Evolutionary conservation across 495 filamentous ascomycete species (phyloP).

Genomic region (Talaromyces ruber): DNA sequence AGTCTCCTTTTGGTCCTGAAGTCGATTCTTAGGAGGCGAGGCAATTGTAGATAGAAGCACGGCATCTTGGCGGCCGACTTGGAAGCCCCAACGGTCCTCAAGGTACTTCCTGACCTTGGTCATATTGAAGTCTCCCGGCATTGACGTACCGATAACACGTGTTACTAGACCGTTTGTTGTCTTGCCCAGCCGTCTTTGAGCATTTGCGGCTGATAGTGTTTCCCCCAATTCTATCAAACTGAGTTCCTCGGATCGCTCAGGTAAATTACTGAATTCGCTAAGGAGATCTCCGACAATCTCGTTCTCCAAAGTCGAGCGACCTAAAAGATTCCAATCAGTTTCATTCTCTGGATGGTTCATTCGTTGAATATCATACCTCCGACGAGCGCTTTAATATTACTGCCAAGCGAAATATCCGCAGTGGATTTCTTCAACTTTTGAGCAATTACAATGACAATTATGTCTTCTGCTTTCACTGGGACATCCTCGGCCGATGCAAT

Average conservation of each 20-base stretch:
- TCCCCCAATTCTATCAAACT: neutral
- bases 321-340: neutral
- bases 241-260: neutral
- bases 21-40: conserved; percentile 78
- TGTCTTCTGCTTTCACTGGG: neutral
- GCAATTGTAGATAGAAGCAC: conserved; percentile 83
- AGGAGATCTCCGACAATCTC: neutral
- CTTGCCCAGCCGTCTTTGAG: neutral
- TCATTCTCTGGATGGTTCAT: neutral
- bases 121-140: conserved; percentile 99
- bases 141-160: conserved; percentile 66
- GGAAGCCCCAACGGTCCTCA: conserved; percentile 87
- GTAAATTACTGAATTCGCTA: neutral
- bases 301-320: neutral
- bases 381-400: conserved; percentile 98
- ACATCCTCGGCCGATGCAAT: neutral
- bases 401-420: conserved; percentile 80
- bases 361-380: conserved; percentile 45
- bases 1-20: conserved; percentile 81
- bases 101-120: conserved; percentile 87
- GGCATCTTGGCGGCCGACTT: conserved; percentile 80
- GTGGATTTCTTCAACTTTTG: conserved; percentile 96
- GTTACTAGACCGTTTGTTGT: neutral
- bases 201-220: neutral
- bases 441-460: conserved; percentile 67